Base-by-base conservation (phyloP, 176 grass and related monocot species). In the Cenchrus fungigraminus region DNA sequence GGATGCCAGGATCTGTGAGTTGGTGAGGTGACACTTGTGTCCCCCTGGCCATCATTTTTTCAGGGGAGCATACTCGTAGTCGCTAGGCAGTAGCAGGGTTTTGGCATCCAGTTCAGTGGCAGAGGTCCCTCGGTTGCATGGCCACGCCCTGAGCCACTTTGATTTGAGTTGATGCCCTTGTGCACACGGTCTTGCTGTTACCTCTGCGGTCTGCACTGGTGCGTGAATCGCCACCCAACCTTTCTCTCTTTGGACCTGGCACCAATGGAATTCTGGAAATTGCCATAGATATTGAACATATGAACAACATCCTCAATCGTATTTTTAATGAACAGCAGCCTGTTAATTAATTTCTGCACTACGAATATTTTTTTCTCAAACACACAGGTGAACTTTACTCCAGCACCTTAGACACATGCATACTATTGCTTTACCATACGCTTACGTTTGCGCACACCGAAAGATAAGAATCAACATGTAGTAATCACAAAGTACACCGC, bases 11-110 rank as follows among this genome's bases (percentile, higher is more conserved):
- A 69, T 79, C 45, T 85, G 44, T 80, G 63, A 71, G 82, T 87
- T 75, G 76, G 71, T 89, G 95, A 95, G 86, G 84, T 90, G 92
- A 97, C 90, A 73, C 86, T 79, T 58, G 82, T 83, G 88, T 79
- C 62, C 82, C 87, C 84, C 69, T 80, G 67, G 32, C 59, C 79
- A 77, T 83, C 77, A 87, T 84, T 84, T 62, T 78, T 9, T 49
- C 31, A 65, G 62, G 78, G 89, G 29, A 75, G 89, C 85, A 78
- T 31, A 76, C 9, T 12, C 14, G 13, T 55, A 46, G 76, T 79
- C 69, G 81, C 2, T 86, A 58, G 83, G 57, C 73, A 42, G 66
- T 16, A 74, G 69, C 52, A 76, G 84, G 84, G 80, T 73, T 71
- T 28, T 78, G 66, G 40, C 86, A 74, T 76, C 75, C 79, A 63